Evolutionary conservation across 306 rosid genomes (phyloP), one percentile per base, ranked within the genome.

Genomic region (Malus sieversii): DNA sequence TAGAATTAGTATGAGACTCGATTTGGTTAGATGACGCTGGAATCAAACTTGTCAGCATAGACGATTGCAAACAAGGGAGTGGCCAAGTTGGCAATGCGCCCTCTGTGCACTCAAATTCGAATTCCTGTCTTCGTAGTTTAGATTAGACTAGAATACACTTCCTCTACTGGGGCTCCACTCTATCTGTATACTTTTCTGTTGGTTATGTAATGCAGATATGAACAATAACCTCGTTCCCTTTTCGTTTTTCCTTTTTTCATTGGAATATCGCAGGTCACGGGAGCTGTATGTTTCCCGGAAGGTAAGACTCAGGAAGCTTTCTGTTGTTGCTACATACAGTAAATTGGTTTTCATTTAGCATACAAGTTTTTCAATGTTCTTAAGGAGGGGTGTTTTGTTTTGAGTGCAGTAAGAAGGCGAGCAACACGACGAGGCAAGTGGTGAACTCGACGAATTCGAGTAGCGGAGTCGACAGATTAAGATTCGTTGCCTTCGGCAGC

Each of bases 231-330:
- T 78, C 67, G 72, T 51, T 25, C 6, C 16, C 27, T 29, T 71
- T 70, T 61, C 52, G 23, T 58, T 15, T 33, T 66, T 57, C 4
- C 15, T 40, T 61, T 75, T 32, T 35, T 71, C 73, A 75, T 81
- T 83, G 87, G 88, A 85, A 71, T 89, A 33, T 84, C 78, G 83
- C 93, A 93, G 98, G 98, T 87, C 92, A 80, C 58, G 96, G 93
- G 77, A 85, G 85, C 87, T 93, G 98, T 83, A 82, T 82, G 77
- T 93, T 85, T 89, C 96, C 97, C 30, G 98, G 97, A 83, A 91
- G 97, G 97, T 93, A 75, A 85, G 76, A 70, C 59, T 74, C 19
- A 45, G 29, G 33, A 70, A 45, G 55, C 64, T 60, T 68, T 13
- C 82, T 77, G 53, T 59, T 58, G 44, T 58, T 65, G 45, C 42